These are phyloP conservation scores for Tanacetum coccineum DNA, from an alignment of 129 eudicot genomes.

Conservation along the genomic window DNA sequence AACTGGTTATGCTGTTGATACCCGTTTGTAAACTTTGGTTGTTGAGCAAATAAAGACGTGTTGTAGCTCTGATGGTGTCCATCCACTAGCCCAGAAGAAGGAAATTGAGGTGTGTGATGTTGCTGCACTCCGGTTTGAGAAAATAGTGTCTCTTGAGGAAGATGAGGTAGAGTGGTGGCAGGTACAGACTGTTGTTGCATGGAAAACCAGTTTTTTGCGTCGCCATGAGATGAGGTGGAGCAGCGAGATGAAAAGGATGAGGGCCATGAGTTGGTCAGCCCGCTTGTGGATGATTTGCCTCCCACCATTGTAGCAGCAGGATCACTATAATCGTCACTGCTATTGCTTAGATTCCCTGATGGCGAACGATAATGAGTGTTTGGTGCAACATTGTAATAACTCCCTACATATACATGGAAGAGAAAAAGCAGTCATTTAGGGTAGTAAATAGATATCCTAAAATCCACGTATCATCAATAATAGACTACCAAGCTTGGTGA, in stretches of 20 bases:
- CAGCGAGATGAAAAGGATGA: constrained; percentile 27
- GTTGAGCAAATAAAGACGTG: constrained; percentile 31
- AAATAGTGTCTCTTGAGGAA: constrained; percentile 30
- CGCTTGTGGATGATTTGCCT: constrained; percentile 36
- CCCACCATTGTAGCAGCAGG: constrained; percentile 33
- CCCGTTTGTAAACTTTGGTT: constrained; percentile 42
- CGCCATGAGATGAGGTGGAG: constrained; percentile 37
- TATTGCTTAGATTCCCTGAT: constrained; percentile 39
- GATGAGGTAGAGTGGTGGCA: constrained; percentile 11
- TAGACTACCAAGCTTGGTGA: too few relatives aligned
- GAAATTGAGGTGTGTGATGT: constrained; percentile 34
- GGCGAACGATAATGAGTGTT: constrained; percentile 33
- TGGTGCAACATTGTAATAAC: constrained; percentile 31
- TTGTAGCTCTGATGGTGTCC: constrained; percentile 38
- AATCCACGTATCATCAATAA: background rate
- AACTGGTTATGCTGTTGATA: constrained; percentile 25
- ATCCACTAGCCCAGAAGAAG: constrained; percentile 39
- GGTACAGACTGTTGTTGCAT: constrained; percentile 50
- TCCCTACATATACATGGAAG: constrained; percentile 33
- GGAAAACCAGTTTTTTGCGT: constrained; percentile 48
- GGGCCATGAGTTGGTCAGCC: constrained; percentile 41
- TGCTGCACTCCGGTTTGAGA: constrained; percentile 43
- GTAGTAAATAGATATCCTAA: background rate
- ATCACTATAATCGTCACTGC: constrained; percentile 36
- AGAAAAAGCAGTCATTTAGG: constrained; percentile 3